phyloP scores from a whole-genome alignment of 179 eudicot species.

The Vitellaria paradoxa region DNA sequence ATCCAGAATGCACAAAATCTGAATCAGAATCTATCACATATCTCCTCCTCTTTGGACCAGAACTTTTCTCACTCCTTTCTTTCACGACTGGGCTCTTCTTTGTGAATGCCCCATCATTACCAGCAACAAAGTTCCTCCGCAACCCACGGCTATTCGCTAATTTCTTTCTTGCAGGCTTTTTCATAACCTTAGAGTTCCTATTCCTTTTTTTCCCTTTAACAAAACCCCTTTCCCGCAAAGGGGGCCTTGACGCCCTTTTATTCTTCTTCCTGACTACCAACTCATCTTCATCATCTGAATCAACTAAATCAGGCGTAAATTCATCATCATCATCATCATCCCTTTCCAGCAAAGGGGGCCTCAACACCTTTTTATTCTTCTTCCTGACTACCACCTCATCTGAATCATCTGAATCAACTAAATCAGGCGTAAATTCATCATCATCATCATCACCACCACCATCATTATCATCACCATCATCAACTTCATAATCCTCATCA shows the following conservation, averaged over 20 bases:
- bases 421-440: constrained; percentile 70
- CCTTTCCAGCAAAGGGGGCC: constrained; percentile 32
- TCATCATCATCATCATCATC: constrained; percentile 54
- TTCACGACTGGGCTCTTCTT: constrained; percentile 25
- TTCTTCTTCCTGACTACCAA: constrained; percentile 26
- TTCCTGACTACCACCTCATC: constrained; percentile 37
- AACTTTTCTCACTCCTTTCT: constrained; percentile 33
- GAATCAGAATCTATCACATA: constrained; percentile 51
- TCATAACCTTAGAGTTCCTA: constrained; percentile 30
- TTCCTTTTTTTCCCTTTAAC: constrained; percentile 29
- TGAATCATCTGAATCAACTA: constrained; percentile 63
- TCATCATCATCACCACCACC: constrained; percentile 36
- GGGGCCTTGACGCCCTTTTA: constrained; percentile 34
- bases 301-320: constrained; percentile 65
- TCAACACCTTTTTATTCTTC: constrained; percentile 37
- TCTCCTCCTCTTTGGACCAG: constrained; percentile 43
- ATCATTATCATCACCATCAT: not conserved
- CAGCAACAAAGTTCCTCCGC: constrained; percentile 29
- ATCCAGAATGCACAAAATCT: constrained; percentile 54
- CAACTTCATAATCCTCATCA: constrained; percentile 26
- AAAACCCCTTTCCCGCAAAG: constrained; percentile 31
- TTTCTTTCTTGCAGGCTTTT: constrained; percentile 37
- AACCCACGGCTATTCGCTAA: constrained; percentile 26
- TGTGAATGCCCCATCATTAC: constrained; percentile 25
- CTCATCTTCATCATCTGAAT: constrained; percentile 70